Base-by-base conservation (phyloP, 257 asterid genomes). In the Solanum arcanum region DNA sequence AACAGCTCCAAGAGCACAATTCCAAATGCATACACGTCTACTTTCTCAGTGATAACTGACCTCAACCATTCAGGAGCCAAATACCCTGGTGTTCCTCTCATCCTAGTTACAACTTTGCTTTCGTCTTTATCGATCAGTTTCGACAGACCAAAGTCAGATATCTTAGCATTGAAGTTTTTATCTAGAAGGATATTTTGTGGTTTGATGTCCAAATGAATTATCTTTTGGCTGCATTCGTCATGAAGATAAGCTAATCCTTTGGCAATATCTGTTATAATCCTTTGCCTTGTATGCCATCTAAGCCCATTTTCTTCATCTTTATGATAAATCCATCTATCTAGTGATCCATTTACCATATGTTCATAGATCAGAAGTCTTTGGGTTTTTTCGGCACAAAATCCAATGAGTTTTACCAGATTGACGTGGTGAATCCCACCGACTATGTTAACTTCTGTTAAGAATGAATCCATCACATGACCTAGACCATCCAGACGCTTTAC, bases 51-150 rank as follows among this genome's bases (percentile, higher is more conserved):
- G 59, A 90, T 86, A 23, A 59, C 56, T 7, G 87, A 74, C 9
- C 78, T 82, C 75, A 88, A 6, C 89, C 90, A 90, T 76, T 88
- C 91, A 3, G 90, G 91, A 49, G 90, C 90, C 9, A 89, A 16
- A 23, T 89, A 89, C 23, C 90, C 88, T 2, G 90, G 90, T 7
- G 91, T 87, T 86, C 90, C 91, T 82, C 88, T 89, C 90, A 89
- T 85, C 9, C 72, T 60, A 12, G 90, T 89, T 9, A 86, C 37
- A 12, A 89, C 83, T 86, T 87, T 52, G 84, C 88, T 89, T 75
- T 86, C 85, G 7, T 87, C 90, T 52, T 87, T 83, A 13, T 86
- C 91, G 2, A 89, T 74, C 3, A 89, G 76, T 86, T 87, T 87
- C 15, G 88, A 87, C 83, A 89, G 52, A 4, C 88, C 90, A 59